Evolutionary conservation across 176 grass and related monocot species (phyloP).

Genomic region (Avena sativa): DNA sequence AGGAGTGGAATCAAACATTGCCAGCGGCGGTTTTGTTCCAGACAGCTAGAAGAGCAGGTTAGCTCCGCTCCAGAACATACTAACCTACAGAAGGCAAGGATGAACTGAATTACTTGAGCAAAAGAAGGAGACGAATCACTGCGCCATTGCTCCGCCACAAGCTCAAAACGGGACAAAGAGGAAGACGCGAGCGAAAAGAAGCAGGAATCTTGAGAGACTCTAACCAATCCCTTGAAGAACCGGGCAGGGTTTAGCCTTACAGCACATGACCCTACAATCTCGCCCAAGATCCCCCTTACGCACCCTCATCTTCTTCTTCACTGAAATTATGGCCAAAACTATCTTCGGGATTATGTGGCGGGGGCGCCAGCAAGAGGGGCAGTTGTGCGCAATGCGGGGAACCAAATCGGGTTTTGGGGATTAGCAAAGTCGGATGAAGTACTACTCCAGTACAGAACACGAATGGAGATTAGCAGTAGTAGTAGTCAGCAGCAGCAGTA

Average conservation of each 20-base stretch:
- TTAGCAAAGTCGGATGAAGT: conserved; percentile 37
- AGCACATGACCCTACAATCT: conserved; percentile 20
- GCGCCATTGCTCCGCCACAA: conserved; percentile 9
- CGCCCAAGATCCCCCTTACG: conserved; percentile 34
- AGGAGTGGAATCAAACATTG: background rate
- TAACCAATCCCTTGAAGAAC: conserved; percentile 3
- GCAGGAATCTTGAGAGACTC: background rate
- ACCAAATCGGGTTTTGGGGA: conserved; percentile 54
- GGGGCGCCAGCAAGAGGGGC: conserved; percentile 16
- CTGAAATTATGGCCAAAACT: background rate
- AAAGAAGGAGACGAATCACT: background rate
- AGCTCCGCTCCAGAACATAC: background rate
- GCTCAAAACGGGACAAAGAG: conserved; percentile 1
- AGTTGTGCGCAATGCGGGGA: conserved; percentile 51
- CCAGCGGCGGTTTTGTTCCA: background rate
- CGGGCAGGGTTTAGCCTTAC: background rate
- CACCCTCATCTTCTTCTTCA: conserved; percentile 7
- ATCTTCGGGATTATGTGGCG: conserved; percentile 2
- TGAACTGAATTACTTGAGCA: background rate
- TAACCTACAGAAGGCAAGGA: conserved; percentile 5
- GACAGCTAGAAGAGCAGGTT: background rate
- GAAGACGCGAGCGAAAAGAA: background rate
- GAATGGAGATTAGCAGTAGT: conserved; percentile 1
- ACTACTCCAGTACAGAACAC: background rate
- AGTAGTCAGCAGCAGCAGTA: background rate